phyloP scores from a whole-genome alignment of 2,329 filamentous ascomycete genomes.

The Penicillium polonicum region DNA sequence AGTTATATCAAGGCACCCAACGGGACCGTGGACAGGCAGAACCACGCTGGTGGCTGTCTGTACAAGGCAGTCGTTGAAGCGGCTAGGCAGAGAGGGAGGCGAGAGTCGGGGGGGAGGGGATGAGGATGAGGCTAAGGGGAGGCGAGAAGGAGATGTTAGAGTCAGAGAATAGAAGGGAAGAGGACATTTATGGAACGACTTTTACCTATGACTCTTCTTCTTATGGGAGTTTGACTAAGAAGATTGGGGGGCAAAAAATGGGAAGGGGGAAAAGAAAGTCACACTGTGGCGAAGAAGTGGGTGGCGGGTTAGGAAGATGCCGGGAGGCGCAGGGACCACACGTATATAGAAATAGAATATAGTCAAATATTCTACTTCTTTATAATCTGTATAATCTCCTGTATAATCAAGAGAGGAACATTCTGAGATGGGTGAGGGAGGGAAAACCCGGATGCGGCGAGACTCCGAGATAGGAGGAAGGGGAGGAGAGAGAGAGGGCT shows the following conservation, averaged over 20 bases:
- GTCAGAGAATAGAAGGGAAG: conserved; percentile 11
- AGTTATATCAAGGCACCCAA: conserved; percentile 30
- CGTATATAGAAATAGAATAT: conserved; percentile 10
- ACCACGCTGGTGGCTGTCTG: conserved; percentile 27
- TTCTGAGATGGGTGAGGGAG: background rate
- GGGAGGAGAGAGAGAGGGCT: background rate
- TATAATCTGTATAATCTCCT: background rate
- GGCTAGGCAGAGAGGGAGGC: conserved; percentile 15
- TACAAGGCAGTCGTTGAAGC: conserved; percentile 28
- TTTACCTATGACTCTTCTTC: conserved; percentile 17
- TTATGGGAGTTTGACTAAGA: conserved; percentile 11
- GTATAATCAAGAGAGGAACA: conserved; percentile 1
- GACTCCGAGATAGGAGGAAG: conserved; percentile 11
- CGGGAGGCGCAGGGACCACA: conserved; percentile 10
- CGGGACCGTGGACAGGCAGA: conserved; percentile 36
- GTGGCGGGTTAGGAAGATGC: conserved; percentile 16
- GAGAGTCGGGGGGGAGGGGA: background rate
- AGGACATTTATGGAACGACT: conserved; percentile 5
- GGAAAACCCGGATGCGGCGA: conserved; percentile 11
- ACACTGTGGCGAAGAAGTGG: conserved; percentile 18
- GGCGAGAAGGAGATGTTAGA: conserved; percentile 8
- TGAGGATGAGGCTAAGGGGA: conserved; percentile 1
- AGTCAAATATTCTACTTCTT: conserved; percentile 8
- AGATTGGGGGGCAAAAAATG: conserved; percentile 15
- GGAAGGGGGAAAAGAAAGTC: conserved; percentile 7